Conservation (phyloP, 257 asterid species). For the Nicotiana paniculata region DNA sequence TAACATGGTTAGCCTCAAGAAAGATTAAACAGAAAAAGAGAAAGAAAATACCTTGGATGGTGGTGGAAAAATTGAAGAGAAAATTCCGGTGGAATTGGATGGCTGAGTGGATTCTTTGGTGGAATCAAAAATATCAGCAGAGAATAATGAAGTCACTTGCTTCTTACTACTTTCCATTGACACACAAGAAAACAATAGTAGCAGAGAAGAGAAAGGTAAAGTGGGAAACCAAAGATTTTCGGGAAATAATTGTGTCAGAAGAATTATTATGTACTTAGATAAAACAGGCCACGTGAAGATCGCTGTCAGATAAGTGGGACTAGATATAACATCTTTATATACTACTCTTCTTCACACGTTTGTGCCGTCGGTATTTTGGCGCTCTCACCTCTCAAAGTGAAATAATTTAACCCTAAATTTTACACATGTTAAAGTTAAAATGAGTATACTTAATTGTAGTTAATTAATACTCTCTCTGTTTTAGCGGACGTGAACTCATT, state of each 20-base stretch:
- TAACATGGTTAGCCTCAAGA: not conserved
- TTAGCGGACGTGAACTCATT: too few relatives aligned
- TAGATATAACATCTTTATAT: not conserved
- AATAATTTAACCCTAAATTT: too few relatives aligned
- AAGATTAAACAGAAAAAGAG: not conserved
- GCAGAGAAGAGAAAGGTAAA: not conserved
- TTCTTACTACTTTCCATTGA: slow-evolving; percentile 23
- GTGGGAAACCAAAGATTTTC: not conserved
- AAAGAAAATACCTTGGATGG: slow-evolving; percentile 25
- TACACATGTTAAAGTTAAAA: too few relatives aligned
- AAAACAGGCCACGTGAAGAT: slow-evolving; percentile 16
- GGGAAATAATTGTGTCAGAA: not conserved
- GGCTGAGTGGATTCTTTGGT: slow-evolving; percentile 19
- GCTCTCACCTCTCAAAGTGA: too few relatives aligned
- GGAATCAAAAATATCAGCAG: slow-evolving; percentile 34
- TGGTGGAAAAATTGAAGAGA: slow-evolving; percentile 44
- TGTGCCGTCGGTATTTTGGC: too few relatives aligned
- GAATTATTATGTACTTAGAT: not conserved
- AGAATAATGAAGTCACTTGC: slow-evolving; percentile 19
- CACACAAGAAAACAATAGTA: not conserved
- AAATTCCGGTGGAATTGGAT: slow-evolving; percentile 21
- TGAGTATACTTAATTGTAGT: too few relatives aligned
- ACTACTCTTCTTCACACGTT: too few relatives aligned
- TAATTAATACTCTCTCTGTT: too few relatives aligned
- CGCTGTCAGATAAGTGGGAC: not conserved